These are phyloP conservation scores for Trametes versicolor DNA, from an alignment of 1,284 basidiomycete genomes.

Conservation along the genomic window DNA sequence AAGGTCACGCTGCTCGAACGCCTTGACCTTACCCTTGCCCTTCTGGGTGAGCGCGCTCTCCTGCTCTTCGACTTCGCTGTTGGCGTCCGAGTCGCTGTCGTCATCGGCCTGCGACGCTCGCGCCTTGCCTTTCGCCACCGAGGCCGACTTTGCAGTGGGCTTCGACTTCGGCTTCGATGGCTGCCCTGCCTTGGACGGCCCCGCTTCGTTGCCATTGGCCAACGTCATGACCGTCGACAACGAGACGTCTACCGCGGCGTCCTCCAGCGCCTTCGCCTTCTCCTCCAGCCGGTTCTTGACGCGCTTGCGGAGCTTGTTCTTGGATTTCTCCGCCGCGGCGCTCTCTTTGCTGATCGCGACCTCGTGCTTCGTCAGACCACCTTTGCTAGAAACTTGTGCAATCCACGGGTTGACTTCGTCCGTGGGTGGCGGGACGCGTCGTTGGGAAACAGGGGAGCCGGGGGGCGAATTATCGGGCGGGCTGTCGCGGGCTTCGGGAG, in stretches of 20 bases:
- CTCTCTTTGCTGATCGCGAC: constrained; percentile 73
- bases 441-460: constrained; percentile 30
- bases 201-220: constrained; percentile 14
- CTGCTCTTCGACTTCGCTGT: constrained; percentile 77
- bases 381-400: constrained; percentile 49
- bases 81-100: constrained; percentile 62
- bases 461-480: constrained; percentile 35
- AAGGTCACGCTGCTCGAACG: constrained; percentile 88
- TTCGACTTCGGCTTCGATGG: constrained; percentile 29
- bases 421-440: constrained; percentile 35
- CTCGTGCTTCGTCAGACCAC: constrained; percentile 72
- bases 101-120: constrained; percentile 39
- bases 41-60: constrained; percentile 57
- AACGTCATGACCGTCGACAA: constrained; percentile 61
- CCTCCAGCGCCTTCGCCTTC: constrained; percentile 67
- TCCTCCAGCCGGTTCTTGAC: constrained; percentile 62
- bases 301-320: constrained; percentile 75
- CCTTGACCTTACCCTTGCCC: constrained; percentile 57
- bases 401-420: constrained; percentile 78
- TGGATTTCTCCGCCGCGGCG: constrained; percentile 67
- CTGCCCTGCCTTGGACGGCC: constrained; percentile 34
- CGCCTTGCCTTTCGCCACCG: constrained; percentile 26
- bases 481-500: constrained; percentile 43
- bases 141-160: constrained; percentile 15
- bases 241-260: constrained; percentile 83